Evolutionary conservation across 495 filamentous ascomycete genomes (phyloP), one percentile per base, ranked within the genome.

Genomic region (Articulospora tetracladia): DNA sequence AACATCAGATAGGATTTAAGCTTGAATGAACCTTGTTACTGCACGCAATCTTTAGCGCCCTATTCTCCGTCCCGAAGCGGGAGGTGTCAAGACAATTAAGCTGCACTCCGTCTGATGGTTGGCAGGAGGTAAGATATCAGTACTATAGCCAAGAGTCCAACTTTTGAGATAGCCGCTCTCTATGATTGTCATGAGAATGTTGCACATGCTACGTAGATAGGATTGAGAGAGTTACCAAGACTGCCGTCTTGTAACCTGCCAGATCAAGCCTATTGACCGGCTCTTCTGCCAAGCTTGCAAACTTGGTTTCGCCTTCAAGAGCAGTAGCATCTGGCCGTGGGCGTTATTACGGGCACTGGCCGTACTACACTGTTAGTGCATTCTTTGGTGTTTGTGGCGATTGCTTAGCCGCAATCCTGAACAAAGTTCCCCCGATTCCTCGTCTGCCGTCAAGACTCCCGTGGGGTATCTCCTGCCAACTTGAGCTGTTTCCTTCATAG

Each of bases 1-100:
- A 51, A 52, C n/a, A 8, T 15, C 13, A 32, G 58, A 23, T 53
- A 54, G 25, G 30, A 30, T 59, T 59, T 52, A 59, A 59, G 58
- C 58, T 55, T 47, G n/a, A 55, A 47, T 47, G 15, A 17, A 17
- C 25, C 50, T 48, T 60, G 36, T 13, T 27, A 17, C 20, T 54
- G 58, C 50, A 47, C 30, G 26, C 41, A 23, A 55, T 34, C 13
- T 39, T 24, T 60, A 23, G 23, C 49, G n/a, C n/a, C 3, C 26
- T 15, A 20, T 20, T 30, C 12, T 34, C 24, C 11, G 17, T 6
- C 28, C 58, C 3, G 27, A 60, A 30, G 20, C 8, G 58, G 58
- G 27, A 60, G 47, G 50, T 54, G 50, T 22, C 51, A 60, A 55
- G 58, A 54, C 49, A 6, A 48, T 54, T 52, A n/a, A 26, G 10